Base-by-base conservation (phyloP, 352 stramenopile genomes). In the Globisporangium cederbergense region DNA sequence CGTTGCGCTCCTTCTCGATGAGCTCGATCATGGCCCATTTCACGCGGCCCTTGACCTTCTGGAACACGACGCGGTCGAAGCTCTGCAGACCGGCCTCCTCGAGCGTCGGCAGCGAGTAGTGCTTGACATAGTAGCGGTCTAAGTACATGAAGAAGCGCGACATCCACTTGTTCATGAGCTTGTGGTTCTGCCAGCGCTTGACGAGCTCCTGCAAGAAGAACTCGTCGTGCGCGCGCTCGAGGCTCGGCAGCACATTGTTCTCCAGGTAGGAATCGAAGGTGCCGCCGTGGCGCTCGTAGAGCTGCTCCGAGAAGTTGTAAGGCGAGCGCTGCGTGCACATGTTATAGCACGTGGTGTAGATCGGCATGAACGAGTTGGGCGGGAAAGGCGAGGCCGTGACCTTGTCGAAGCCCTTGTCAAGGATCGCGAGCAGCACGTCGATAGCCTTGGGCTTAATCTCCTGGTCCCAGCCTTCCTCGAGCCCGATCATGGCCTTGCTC, bases 101-200 rank as follows among this genome's bases (percentile, higher is more conserved):
- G 3, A 99, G 79, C 40, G 95, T 98, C 58, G 96, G 97, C 20
- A 99, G 81, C 67, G 83, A 97, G 75, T 99, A 96, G 82, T 99
- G 97, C 79, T 98, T 96, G 62, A 98, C 91, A 76, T 98, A 98
- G 78, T 98, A 98, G 32, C 95, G 86, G 76, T 99, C 97, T n/a
- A 99, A 76, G 79, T 99, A 99, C 79, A 98, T 99, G 77, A 99
- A 99, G 77, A 99, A 99, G 67, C 98, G 97, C 57, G 93, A 83
- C 85, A 99, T 98, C 98, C 98, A 99, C 80, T 99, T 99, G 88
- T 99, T 99, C 97, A 99, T 99, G 76, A 99, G 98, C 76, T 99
- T 98, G 84, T 99, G 97, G 78, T 99, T 99, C 46, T 90, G 83
- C 97, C 97, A 99, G 53, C 97, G 95, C 64, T 95, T 89, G 51